phyloP scores from a whole-genome alignment of 2,329 filamentous ascomycete species.

The Zasmidium citrigriseum region DNA sequence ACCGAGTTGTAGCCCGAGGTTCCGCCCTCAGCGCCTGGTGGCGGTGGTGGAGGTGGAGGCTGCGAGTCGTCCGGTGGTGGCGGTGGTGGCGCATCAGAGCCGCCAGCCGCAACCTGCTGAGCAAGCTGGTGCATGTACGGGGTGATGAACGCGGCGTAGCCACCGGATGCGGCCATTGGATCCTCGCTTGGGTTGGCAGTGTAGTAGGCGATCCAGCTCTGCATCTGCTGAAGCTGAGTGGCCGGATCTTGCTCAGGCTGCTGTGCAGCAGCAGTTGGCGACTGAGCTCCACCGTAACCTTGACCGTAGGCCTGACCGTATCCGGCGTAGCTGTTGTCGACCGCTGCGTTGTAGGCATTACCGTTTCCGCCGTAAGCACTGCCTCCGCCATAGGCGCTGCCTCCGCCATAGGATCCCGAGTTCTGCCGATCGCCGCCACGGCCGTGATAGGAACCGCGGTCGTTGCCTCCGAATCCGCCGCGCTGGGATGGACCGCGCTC shows the following conservation, averaged over 20 bases:
- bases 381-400: conserved; percentile 42
- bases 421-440: conserved; percentile 34
- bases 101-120: conserved; percentile 9
- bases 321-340: conserved; percentile 16
- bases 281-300: conserved; percentile 31
- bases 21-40: conserved; percentile 3
- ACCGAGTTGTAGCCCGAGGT: conserved; percentile 10
- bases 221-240: conserved; percentile 26
- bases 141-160: conserved; percentile 50
- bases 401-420: conserved; percentile 36
- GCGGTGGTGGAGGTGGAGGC: conserved; percentile 14
- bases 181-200: conserved; percentile 80
- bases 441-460: conserved; percentile 31
- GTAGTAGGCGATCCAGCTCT: conserved; percentile 79
- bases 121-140: conserved; percentile 22
- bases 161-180: conserved; percentile 88
- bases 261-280: conserved; percentile 36
- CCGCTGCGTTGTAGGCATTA: conserved; percentile 23
- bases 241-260: conserved; percentile 26
- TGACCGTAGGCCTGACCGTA: conserved; percentile 10
- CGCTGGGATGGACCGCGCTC: conserved; percentile 55
- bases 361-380: conserved; percentile 36
- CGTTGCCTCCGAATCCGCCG: conserved; percentile 46
- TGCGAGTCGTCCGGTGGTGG: conserved; percentile 8
- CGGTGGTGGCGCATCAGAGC: conserved; percentile 11